Base-by-base conservation (phyloP, 2,329 filamentous ascomycete species). In the Xylaria multiplex region DNA sequence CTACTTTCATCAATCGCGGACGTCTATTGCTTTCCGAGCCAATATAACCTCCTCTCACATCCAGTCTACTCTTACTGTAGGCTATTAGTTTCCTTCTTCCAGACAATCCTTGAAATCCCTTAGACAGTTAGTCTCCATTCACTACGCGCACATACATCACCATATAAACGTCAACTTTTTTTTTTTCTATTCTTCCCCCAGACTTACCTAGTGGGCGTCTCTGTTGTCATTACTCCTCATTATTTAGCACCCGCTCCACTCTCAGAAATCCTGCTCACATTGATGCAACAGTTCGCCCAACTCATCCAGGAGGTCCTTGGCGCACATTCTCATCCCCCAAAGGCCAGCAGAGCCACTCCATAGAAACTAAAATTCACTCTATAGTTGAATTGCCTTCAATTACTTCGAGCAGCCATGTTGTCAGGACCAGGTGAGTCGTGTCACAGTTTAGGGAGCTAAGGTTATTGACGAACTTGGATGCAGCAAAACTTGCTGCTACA, bases 401-500 rank as follows among this genome's bases (percentile, higher is more conserved):
- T 64, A 50, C n/a, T 52, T 27, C 50, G 65, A 48, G 68, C 65
- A 45, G 67, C 73, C 45, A 69, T 73, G 65, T 72, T 67, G 52
- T 80, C 78, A 35, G 84, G 83, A 42, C 73, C 79, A 69, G 81
- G 83, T 83, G 68, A 76, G 82, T 75, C 11, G 30, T 42, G 52
- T 42, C 22, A 24, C 30, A 55, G 13, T 24, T 32, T 48, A n/a
- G 11, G 22, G 58, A 24, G 50, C 16, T 11, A 30, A 50, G 52
- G 19, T 54, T 66, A 37, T 59, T 71, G 19, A 72, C 69, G 24
- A 54, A 50, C 40, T 50, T 19, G 5, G 24, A 54, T 24, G 37
- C 74, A 93, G 86, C 83, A 66, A 93, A 94, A 80, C 83, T 91
- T 63, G 82, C 87, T 65, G 86, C 91, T 61, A 91, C 95, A 46